Evolutionary conservation across 2,329 filamentous ascomycete species (phyloP).

Genomic region (Phyllosticta capitalensis): DNA sequence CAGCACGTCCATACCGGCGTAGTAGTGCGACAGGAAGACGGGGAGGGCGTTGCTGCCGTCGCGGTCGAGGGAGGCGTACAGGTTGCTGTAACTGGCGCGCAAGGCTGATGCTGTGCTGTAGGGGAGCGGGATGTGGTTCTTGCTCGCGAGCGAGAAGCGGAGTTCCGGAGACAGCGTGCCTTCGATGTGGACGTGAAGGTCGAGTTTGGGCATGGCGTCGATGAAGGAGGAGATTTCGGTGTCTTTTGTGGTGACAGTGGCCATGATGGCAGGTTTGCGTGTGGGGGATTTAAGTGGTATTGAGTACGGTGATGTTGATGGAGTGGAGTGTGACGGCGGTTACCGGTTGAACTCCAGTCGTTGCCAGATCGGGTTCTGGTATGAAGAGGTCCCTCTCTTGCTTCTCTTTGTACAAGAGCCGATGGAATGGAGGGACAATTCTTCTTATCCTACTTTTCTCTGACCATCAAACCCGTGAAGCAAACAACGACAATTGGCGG

Average conservation of each 20-base stretch:
- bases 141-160: constrained; percentile 33
- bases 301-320: too few relatives aligned
- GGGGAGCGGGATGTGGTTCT: constrained; percentile 21
- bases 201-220: constrained; percentile 32
- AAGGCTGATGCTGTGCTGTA: not conserved
- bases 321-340: too few relatives aligned
- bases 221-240: not conserved
- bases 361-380: too few relatives aligned
- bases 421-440: too few relatives aligned
- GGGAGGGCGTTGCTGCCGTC: constrained; percentile 18
- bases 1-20: constrained; percentile 22
- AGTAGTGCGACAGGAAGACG: constrained; percentile 21
- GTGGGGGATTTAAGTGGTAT: too few relatives aligned
- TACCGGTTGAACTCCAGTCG: too few relatives aligned
- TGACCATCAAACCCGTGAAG: too few relatives aligned
- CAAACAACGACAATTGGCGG: too few relatives aligned
- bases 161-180: constrained; percentile 35
- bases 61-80: constrained; percentile 13
- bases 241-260: not conserved
- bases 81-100: constrained; percentile 11
- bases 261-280: not conserved
- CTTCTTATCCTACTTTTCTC: too few relatives aligned
- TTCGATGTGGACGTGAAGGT: constrained; percentile 41
- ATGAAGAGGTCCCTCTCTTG: too few relatives aligned
- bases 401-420: too few relatives aligned